These are phyloP conservation scores for Mycena belliarum DNA, from an alignment of 768 basidiomycete genomes.

Conservation along the genomic window DNA sequence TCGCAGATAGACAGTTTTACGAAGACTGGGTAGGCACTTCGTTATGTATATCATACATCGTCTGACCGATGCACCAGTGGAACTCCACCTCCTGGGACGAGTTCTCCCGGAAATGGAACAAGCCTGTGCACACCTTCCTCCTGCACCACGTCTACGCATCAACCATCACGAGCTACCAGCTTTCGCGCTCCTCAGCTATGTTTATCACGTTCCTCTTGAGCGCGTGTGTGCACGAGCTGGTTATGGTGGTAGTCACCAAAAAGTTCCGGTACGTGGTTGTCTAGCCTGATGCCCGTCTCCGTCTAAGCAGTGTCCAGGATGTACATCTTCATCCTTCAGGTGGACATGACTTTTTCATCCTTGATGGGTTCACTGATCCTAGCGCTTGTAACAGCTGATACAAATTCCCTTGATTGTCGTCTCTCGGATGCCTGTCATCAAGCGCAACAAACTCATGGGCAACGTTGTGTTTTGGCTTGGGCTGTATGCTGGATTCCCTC, in stretches of 20 bases:
- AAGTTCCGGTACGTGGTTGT: conserved; percentile 71
- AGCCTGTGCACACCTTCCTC: conserved; percentile 91
- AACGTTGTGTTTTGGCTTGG: conserved; percentile 94
- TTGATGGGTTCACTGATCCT: not conserved
- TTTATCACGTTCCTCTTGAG: conserved; percentile 91
- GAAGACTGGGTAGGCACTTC: conserved; percentile 79
- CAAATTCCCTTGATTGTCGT: conserved; percentile 91
- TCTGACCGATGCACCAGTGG: conserved; percentile 55
- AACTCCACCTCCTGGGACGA: conserved; percentile 97
- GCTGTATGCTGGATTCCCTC: conserved; percentile 87
- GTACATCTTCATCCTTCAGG: conserved; percentile 76
- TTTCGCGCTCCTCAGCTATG: conserved; percentile 83
- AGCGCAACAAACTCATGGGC: conserved; percentile 78
- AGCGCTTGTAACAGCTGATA: conserved; percentile 50
- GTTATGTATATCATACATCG: not conserved
- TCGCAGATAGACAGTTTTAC: conserved; percentile 97
- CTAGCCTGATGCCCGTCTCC: not conserved
- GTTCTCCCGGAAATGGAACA: conserved; percentile 98
- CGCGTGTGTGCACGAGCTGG: conserved; percentile 89
- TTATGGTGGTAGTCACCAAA: conserved; percentile 93
- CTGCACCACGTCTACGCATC: conserved; percentile 95
- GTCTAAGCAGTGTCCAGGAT: conserved; percentile 46
- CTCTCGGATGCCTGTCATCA: conserved; percentile 74
- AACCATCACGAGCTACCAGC: conserved; percentile 71
- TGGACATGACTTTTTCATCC: not conserved